Conservation (phyloP, 2,329 filamentous ascomycete genomes). For the Claviceps sp. region DNA sequence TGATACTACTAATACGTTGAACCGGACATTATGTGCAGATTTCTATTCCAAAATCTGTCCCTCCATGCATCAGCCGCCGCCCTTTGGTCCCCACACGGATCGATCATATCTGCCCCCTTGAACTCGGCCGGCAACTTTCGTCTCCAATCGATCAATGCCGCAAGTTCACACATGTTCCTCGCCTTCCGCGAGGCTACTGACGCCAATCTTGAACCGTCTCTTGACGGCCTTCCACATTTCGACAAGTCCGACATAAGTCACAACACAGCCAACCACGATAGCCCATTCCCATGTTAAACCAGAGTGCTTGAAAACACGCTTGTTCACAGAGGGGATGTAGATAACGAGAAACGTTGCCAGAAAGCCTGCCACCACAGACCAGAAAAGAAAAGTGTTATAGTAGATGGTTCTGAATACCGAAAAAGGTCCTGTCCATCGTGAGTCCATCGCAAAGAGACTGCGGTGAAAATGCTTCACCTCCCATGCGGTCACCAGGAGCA, state of each 20-base stretch:
- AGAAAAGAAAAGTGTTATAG: constrained; percentile 55
- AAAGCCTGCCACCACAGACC: constrained; percentile 47
- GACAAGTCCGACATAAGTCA: constrained; percentile 47
- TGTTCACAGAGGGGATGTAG: constrained; percentile 56
- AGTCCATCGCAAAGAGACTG: constrained; percentile 55
- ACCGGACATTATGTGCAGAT: constrained; percentile 12
- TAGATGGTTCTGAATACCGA: constrained; percentile 48
- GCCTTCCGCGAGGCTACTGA: constrained; percentile 10
- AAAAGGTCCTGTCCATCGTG: constrained; percentile 32
- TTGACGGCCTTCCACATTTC: constrained; percentile 60
- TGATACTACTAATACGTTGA: constrained; percentile 9
- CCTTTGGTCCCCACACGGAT: background rate
- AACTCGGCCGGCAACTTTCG: no score
- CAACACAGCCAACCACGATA: constrained; percentile 45
- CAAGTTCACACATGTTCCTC: constrained; percentile 1
- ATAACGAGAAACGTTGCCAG: constrained; percentile 47
- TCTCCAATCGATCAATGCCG: no score
- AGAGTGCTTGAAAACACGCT: constrained; percentile 53
- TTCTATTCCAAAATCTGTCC: constrained; percentile 20
- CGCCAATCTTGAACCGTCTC: constrained; percentile 28
- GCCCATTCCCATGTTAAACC: constrained; percentile 62
- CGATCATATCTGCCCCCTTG: no score
- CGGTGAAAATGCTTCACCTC: constrained; percentile 59
- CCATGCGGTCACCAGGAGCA: constrained; percentile 57
- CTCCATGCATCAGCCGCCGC: background rate